These are phyloP conservation scores for Colletotrichum echinochloae DNA, from an alignment of 2,329 filamentous ascomycete species.

Conservation along the genomic window DNA sequence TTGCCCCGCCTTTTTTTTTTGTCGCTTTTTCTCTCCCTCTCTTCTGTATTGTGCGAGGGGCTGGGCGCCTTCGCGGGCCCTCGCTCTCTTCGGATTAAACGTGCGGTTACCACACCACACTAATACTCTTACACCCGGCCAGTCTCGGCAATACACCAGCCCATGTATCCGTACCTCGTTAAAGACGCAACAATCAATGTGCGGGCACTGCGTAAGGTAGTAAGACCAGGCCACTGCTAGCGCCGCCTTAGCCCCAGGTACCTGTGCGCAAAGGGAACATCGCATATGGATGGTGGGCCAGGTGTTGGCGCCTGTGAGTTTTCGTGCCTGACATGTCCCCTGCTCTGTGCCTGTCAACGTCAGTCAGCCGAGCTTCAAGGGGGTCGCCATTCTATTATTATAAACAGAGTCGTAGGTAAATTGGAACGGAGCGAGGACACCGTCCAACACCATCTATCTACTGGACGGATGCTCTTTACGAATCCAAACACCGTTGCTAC, in stretches of 20 bases:
- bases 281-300: constrained; percentile 11
- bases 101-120: too few species aligned
- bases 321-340: constrained; percentile 17
- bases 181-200: neutral
- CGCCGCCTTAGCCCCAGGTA: constrained; percentile 22
- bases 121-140: rapidly evolving
- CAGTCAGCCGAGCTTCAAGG: constrained; percentile 6
- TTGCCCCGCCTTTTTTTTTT: constrained; percentile 30
- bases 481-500: neutral
- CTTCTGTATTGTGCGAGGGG: constrained; percentile 34
- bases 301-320: constrained; percentile 28
- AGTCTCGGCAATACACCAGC: neutral
- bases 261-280: constrained; percentile 6
- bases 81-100: neutral
- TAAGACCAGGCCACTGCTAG: constrained; percentile 5
- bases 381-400: constrained; percentile 32
- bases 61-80: constrained; percentile 24
- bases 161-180: neutral
- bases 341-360: constrained; percentile 9
- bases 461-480: too few species aligned
- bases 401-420: constrained; percentile 5
- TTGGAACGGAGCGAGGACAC: neutral
- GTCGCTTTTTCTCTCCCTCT: neutral
- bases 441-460: neutral
- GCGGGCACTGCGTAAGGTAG: neutral